Percentiles rank a stretch among this genome's conserved stretches.
Evolutionary conservation across 2,329 filamentous ascomycete species (phyloP).

Genomic region (Sarocladium strictum): DNA sequence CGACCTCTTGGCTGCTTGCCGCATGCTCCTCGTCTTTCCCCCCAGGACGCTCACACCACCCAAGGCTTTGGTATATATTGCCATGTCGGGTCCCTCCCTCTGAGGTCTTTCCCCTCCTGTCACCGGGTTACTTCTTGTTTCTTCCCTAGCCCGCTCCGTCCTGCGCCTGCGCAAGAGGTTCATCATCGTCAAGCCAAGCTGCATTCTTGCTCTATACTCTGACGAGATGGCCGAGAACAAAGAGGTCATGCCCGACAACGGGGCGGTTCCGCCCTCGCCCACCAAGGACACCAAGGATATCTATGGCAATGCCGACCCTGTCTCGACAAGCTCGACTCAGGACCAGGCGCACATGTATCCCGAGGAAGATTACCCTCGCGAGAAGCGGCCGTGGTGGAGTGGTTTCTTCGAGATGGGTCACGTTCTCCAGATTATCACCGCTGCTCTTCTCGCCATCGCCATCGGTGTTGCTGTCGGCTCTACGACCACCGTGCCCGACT

Average conservation of each 20-base stretch:
- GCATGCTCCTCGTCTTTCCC: not conserved
- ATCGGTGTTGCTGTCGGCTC: constrained; percentile 41
- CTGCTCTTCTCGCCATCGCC: constrained; percentile 38
- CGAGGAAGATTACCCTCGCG: constrained; percentile 12
- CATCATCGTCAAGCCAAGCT: not conserved
- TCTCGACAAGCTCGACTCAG: constrained; percentile 15
- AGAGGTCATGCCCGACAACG: constrained; percentile 2
- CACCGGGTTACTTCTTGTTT: not conserved
- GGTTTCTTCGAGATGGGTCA: constrained; percentile 28
- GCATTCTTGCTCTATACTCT: not conserved
- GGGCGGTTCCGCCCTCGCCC: constrained; percentile 1
- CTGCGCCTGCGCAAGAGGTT: not conserved
- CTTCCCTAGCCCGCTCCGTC: not conserved
- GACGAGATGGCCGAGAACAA: constrained; percentile 9
- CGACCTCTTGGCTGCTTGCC: constrained; percentile 3
- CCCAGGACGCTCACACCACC: constrained; percentile 3
- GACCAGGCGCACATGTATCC: constrained; percentile 11
- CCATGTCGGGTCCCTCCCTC: not conserved
- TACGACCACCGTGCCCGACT: constrained; percentile 35
- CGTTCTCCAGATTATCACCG: constrained; percentile 42
- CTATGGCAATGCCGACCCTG: constrained; percentile 12
- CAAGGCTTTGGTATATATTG: constrained; percentile 7
- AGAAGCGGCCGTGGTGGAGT: constrained; percentile 28
- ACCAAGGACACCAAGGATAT: constrained; percentile 16
- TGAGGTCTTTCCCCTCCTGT: not conserved